Evolutionary conservation across 1,139 yeast genomes (phyloP), one percentile per base, ranked within the genome.

Genomic region (Saccharomyces hybrid): DNA sequence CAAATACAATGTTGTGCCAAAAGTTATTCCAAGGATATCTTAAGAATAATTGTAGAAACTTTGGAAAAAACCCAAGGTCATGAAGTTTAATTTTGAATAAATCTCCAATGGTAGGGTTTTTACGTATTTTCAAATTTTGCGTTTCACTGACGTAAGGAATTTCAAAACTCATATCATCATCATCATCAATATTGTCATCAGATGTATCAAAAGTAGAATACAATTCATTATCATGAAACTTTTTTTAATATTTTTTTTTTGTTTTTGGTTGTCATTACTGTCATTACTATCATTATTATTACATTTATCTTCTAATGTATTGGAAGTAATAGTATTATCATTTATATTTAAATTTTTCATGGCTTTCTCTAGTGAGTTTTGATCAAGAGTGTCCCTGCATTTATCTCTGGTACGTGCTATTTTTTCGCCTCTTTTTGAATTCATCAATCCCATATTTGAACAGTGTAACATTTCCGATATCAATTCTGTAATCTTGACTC

Each of bases 11-110:
- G 66, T 93, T 93, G 73, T 93, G 99, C 73, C 95, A 78, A 68
- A 93, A 93, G 70, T 93, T 93, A 72, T 93, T 93, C 99, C 99
- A 93, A 3, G 99, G 99, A 71, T 90, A 93, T 63, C 80, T 79
- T 78, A 91, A 87, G 69, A 93, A 91, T 86, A 93, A 85, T 41
- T 83, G 74, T 55, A 91, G 73, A 54, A 93, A 87, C 51, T 86
- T 84, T 49, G 88, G 79, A 51, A 93, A 79, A 55, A 93, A 86
- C 60, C 83, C 83, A 54, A 88, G 86, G 69, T 93, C 97, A 64
- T 84, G 85, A 48, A 93, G 75, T 4, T 96, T 84, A 58, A 91
- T 87, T 71, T 93, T 93, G 68, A 95, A 78, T 63, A 77, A 81
- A 71, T 95, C 99, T 19, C 99, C 99, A 54, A 89, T 84, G 6